These are phyloP conservation scores for Metschnikowia hibisci DNA, from an alignment of 805 yeast genomes.

Conservation along the genomic window DNA sequence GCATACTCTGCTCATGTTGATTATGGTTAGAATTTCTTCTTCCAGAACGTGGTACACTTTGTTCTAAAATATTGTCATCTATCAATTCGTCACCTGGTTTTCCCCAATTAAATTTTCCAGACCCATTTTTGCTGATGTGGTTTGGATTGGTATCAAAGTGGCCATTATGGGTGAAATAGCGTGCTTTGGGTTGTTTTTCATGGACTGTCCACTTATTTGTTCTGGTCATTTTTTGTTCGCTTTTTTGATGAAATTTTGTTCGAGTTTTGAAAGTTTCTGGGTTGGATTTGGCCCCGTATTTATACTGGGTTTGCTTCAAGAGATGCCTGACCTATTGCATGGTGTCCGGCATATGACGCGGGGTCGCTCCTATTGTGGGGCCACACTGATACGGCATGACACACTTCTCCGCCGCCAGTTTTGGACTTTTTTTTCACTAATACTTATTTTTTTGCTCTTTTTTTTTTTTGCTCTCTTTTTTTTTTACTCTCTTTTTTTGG, in stretches of 20 bases:
- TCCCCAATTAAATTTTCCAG: conserved; percentile 90
- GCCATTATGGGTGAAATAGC: conserved; percentile 79
- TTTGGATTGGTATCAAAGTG: conserved; percentile 65
- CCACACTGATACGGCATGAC: background rate
- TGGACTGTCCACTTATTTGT: conserved; percentile 73
- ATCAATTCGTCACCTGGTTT: conserved; percentile 70
- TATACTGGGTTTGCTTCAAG: background rate
- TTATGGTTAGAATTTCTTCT: conserved; percentile 42
- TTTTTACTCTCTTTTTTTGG: no score
- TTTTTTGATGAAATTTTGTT: background rate
- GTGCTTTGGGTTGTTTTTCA: conserved; percentile 56
- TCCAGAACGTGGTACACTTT: conserved; percentile 19
- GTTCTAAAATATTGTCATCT: conserved; percentile 39
- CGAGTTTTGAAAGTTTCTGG: background rate
- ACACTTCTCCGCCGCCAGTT: no score
- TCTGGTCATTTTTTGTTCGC: conserved; percentile 54
- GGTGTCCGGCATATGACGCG: background rate
- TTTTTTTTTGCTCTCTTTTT: no score
- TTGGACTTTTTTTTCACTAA: no score
- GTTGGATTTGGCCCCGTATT: background rate
- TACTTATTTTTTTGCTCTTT: no score
- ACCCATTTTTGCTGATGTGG: conserved; percentile 76
- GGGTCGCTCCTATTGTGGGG: background rate
- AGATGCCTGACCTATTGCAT: conserved; percentile 2
- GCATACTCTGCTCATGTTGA: conserved; percentile 28